Base-by-base conservation (phyloP, 1,139 yeast species). In the Yamadazyma siamensis region DNA sequence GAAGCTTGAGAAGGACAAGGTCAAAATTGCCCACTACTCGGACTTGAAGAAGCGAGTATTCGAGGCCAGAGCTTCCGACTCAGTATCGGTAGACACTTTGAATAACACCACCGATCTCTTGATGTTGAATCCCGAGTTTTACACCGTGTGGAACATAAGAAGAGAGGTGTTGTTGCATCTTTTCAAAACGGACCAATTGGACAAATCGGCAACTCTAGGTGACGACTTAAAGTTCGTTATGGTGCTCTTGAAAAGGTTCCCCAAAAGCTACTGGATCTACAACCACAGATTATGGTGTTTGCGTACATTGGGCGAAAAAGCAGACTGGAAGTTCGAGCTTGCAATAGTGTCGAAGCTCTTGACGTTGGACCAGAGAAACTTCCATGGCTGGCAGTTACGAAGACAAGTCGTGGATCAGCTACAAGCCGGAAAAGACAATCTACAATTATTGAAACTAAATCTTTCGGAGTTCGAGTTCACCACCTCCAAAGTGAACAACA, bases 191-290 rank as follows among this genome's bases (percentile, higher is more conserved):
- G 36, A 36, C 3, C 26, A 32, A 5, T 31, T 50, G 18, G 51
- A 56, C 7, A 36, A 41, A 8, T 62, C 58, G 36, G 51, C 54
- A 7, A 50, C 71, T 15, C 64, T 89, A 41, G 65, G 64, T 6
- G 56, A 63, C 3, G 98, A 91, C 44, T 62, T 91, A 30, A 49
- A 60, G 21, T 76, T 86, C 47, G 68, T 80, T 1, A 66, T 82
- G 62, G 56, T 58, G 1, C 71, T 78, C 42, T 60, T 91, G 46
- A 75, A 74, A 36, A 57, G 69, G 35, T 80, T 60, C 43, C 98
- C 99, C 2, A 91, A 91, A 53, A 85, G 89, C 22, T 91, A 91
- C 53, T 89, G 97, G 96, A 80, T 91, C 13, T 91, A 97, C 96
- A 84, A 82, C 48, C 97, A 91, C 54, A 69, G 99, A 19, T 61